Evolutionary conservation across 768 basidiomycete species (phyloP), one percentile per base, ranked within the genome.

Genomic region (Podaxis mareebaensis): DNA sequence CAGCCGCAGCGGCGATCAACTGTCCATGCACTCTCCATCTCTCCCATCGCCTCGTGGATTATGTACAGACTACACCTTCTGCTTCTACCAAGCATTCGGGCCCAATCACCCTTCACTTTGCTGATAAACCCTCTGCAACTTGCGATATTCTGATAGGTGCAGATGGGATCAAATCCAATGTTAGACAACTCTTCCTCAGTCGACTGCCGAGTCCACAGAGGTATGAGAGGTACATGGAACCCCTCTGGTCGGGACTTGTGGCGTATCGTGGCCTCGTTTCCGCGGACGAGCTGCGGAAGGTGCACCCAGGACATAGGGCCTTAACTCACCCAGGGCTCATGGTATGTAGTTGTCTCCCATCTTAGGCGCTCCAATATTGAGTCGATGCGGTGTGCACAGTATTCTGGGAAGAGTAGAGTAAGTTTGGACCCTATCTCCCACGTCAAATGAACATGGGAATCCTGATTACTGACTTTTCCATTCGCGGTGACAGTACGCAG

Each of bases 1-100:
- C 60, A 10, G 20, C 39, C 17, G 56, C 26, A 17, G 8, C 13
- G 20, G 42, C 24, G 5, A 28, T 28, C 48, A 60, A 52, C 15
- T 51, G 51, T 26, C 70, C 74, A 6, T 82, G 77, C 68, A 75
- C 71, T 33, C 75, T 78, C 5, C 74, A 80, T 63, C 79, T 77
- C 26, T 76, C 76, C 5, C 87, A 85, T 65, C 83, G 82, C 12
- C 74, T 88, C 3, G 71, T 75, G n/a, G 78, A 80, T 0, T 88
- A 85, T 68, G 67, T 65, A 8, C 80, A 82, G 7, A 28, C 40
- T n/a, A 3, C 39, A 17, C 28, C 49, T 17, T 12, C 55, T 11
- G 15, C 12, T 10, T 24, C 26, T 44, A 49, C 39, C 58, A 13
- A 58, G 5, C 7, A 20, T 13, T 24, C 67, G 30, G 67, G 62